Evolutionary conservation across 1,139 yeast genomes (phyloP).

Genomic region (Blastobotrys raffinosifermentans): DNA sequence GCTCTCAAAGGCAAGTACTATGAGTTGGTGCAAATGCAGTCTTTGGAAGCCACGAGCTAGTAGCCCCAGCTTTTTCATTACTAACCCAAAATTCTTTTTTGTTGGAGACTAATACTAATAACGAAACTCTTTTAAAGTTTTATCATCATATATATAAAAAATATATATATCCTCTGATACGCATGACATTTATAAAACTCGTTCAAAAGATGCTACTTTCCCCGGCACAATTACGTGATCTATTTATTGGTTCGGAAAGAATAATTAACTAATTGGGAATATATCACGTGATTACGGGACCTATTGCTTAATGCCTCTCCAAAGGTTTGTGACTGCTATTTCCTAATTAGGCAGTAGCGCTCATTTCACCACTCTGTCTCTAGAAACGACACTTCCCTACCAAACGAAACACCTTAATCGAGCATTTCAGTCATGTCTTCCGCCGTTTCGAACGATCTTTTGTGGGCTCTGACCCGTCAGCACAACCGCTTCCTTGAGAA

Average conservation of each 20-base stretch:
- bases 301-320: neutral
- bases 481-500: slow-evolving; percentile 44
- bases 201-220: no score
- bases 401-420: neutral
- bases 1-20: slow-evolving; percentile 34
- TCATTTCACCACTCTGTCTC: neutral
- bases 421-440: slow-evolving; percentile 1
- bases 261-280: no score
- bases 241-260: no score
- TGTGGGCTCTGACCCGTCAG: slow-evolving; percentile 46
- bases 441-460: slow-evolving; percentile 35
- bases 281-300: neutral
- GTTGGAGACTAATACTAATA: no score
- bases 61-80: no score
- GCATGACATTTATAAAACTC: no score
- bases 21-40: slow-evolving; percentile 38
- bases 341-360: neutral
- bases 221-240: no score
- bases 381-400: neutral
- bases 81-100: no score
- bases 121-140: no score
- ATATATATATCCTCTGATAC: no score
- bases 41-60: no score
- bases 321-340: neutral
- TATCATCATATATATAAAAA: no score